A percentile compares a stretch with the other conserved stretches of the same genome.
Evolutionary conservation across 352 stramenopile genomes (phyloP).

Genomic region (Globisporangium canariense): DNA sequence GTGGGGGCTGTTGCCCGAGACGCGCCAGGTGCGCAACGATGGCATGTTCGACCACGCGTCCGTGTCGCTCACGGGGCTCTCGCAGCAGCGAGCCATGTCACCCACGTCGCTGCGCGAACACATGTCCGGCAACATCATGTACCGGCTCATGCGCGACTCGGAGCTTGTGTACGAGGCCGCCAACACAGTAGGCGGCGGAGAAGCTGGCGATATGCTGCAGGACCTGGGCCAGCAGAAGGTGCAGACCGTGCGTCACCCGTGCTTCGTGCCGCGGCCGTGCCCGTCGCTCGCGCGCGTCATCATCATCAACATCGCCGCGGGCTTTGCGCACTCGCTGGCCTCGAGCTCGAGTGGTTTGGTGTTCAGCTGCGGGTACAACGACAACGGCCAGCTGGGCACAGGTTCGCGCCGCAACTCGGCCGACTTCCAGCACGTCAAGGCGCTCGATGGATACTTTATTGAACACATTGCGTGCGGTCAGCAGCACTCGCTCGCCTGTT

Average conservation of each 20-base stretch:
- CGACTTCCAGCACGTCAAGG: constrained; percentile 50
- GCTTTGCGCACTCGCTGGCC: constrained; percentile 75
- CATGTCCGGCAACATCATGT: constrained; percentile 55
- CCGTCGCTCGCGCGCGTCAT: constrained; percentile 39
- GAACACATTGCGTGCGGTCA: constrained; percentile 70
- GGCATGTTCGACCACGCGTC: constrained; percentile 49
- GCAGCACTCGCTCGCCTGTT: constrained; percentile 69
- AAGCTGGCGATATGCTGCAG: constrained; percentile 20
- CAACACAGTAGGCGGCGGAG: constrained; percentile 24
- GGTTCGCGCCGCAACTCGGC: constrained; percentile 63
- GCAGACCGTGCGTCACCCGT: constrained; percentile 55
- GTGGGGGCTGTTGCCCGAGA: constrained; percentile 69
- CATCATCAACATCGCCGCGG: constrained; percentile 50
- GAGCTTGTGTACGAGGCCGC: constrained; percentile 62
- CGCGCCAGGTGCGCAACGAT: constrained; percentile 36
- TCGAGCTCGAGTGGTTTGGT: constrained; percentile 45
- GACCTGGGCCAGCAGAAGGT: constrained; percentile 35
- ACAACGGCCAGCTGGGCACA: constrained; percentile 72
- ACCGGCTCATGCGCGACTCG: constrained; percentile 55
- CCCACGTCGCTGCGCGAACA: constrained; percentile 22
- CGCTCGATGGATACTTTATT: constrained; percentile 49
- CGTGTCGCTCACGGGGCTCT: constrained; percentile 56
- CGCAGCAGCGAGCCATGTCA: constrained; percentile 27
- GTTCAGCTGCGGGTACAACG: constrained; percentile 83
- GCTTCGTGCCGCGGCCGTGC: constrained; percentile 40